Evolutionary conservation across 805 yeast genomes (phyloP).

Genomic region (Ogataea pini): DNA sequence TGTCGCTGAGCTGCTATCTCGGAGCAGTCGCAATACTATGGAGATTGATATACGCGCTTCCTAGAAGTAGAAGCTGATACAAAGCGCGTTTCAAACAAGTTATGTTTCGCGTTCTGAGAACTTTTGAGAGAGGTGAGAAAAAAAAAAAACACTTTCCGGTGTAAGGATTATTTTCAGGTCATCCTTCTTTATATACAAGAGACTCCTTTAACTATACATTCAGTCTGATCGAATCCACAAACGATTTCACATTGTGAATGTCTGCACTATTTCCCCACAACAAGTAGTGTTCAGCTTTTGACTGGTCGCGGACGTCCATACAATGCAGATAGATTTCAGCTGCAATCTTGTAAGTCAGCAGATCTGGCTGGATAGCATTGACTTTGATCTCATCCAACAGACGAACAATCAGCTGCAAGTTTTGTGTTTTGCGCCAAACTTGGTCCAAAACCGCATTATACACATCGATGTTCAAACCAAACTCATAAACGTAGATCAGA

Average conservation of each 20-base stretch:
- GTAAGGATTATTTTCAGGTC: slow-evolving; percentile 8
- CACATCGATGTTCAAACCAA: slow-evolving; percentile 33
- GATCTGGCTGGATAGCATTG: slow-evolving; percentile 35
- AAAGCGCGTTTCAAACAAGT: slow-evolving; percentile 7
- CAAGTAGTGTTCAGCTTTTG: slow-evolving; percentile 27
- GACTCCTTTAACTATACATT: too few species aligned
- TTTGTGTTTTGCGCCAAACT: slow-evolving; percentile 32
- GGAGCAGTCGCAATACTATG: background rate
- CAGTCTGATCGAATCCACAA: slow-evolving; percentile 16
- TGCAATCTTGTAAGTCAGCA: slow-evolving; percentile 30
- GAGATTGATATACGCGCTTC: background rate
- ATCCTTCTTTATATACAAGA: slow-evolving; percentile 1
- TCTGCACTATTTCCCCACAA: slow-evolving; percentile 33
- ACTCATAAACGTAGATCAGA: slow-evolving; percentile 33
- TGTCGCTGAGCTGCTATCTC: too few species aligned
- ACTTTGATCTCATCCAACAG: slow-evolving; percentile 31
- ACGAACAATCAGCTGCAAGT: slow-evolving; percentile 25
- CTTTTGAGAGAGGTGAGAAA: background rate
- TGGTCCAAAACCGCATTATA: slow-evolving; percentile 32
- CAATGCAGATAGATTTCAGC: slow-evolving; percentile 30
- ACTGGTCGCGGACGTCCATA: slow-evolving; percentile 28
- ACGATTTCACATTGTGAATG: slow-evolving; percentile 29
- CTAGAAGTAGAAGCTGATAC: background rate
- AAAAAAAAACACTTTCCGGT: slow-evolving; percentile 8
- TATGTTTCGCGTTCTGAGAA: background rate